Conservation (phyloP, 1,284 basidiomycete species). For the Puccinia polysora region DNA sequence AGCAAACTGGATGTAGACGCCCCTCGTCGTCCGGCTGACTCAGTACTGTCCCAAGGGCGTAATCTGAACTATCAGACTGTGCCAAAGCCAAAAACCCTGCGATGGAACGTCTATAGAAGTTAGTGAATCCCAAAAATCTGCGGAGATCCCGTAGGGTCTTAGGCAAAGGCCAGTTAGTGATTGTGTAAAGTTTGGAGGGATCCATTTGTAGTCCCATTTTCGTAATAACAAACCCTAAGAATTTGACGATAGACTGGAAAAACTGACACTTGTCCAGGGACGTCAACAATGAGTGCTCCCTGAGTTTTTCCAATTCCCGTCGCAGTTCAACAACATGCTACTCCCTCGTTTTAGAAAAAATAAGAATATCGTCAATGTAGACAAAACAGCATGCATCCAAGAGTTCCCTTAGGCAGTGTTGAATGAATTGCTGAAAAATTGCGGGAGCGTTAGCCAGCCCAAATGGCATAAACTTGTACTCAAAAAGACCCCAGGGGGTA, state of each 20-base stretch:
- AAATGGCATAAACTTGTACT: too few relatives aligned
- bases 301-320: neutral
- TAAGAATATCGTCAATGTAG: neutral
- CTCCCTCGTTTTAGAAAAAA: neutral
- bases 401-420: conserved; percentile 1
- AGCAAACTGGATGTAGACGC: conserved; percentile 31
- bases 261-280: neutral
- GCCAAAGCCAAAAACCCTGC: neutral
- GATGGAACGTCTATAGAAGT: neutral
- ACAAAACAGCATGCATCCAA: conserved; percentile 19
- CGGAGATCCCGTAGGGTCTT: neutral
- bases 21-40: conserved; percentile 27
- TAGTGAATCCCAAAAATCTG: neutral
- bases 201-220: neutral
- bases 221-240: neutral
- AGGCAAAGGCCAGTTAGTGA: neutral
- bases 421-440: too few relatives aligned
- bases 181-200: neutral
- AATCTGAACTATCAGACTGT: conserved; percentile 49
- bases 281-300: neutral
- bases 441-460: too few relatives aligned
- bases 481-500: too few relatives aligned
- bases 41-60: conserved; percentile 34
- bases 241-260: neutral
- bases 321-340: neutral